Base-by-base conservation (phyloP, 2,329 filamentous ascomycete species). In the Aureobasidium sp. region DNA sequence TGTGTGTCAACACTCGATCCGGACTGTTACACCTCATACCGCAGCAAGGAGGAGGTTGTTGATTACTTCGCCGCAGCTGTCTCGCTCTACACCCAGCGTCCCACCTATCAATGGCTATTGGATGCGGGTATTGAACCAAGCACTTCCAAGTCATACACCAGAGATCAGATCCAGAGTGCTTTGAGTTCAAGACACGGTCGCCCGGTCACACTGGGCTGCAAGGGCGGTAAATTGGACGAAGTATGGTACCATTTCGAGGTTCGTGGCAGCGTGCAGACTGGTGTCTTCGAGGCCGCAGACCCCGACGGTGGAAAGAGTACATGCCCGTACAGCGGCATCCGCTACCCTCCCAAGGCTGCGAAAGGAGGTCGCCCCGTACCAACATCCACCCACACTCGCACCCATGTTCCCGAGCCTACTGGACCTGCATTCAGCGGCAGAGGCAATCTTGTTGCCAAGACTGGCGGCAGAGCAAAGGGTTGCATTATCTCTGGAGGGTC, bases 401-500 rank as follows among this genome's bases (percentile, higher is more conserved):
- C 59, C 4, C 47, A 53, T 23, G 38, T 53, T 1, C 63, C 63
- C n/a, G 63, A 50, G 9, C 63, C 63, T 3, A 77, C 78, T 2
- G 73, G 74, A 11, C 70, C 66, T 0, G 81, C 86, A 0, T 89
- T 88, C 73, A 78, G 80, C n/a, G 90, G 90, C 1, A 84, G 79
- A 38, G 91, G 91, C 0, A 86, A 85, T 70, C 75, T 93, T 45
- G 85, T 89, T 63, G 88, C 91, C 4, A 73, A 82, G 31, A 80
- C 82, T 5, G 75, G 78, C 23, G 84, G 85, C 4, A 73, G 73
- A n/a, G 74, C 80, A 55, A 83, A 81, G 10, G 91, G 91, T 20
- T 93, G 90, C 70, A 83, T 93, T 66, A 93, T 93, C 73, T 85
- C 85, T 64, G 82, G 78, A 11, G 91, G 91, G 0, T 87, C 85